phyloP scores from a whole-genome alignment of 2,329 filamentous ascomycete species.

The Cladorrhinum sp. region DNA sequence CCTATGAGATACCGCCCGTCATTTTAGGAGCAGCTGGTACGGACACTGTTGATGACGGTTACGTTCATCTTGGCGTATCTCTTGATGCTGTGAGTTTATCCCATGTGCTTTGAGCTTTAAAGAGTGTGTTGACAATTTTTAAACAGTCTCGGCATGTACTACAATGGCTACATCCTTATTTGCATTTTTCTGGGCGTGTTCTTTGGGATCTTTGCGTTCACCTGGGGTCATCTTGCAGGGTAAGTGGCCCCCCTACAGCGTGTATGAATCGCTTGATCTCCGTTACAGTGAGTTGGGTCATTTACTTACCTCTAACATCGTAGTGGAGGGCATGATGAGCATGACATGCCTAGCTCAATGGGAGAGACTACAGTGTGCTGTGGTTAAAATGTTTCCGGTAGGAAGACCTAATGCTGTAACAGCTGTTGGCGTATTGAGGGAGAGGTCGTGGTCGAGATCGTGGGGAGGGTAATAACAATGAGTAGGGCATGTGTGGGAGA shows the following conservation, averaged over 20 bases:
- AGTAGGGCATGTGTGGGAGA: too few species aligned
- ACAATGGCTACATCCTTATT: slow-evolving; percentile 1
- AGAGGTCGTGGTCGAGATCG: neutral
- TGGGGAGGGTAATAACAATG: neutral
- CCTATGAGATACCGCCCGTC: neutral
- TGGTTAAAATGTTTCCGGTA: neutral
- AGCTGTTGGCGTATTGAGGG: neutral
- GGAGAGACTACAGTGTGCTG: slow-evolving; percentile 2
- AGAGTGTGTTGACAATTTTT: neutral
- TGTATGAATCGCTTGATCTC: neutral
- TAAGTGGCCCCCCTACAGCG: neutral
- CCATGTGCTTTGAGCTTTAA: neutral
- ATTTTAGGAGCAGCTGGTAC: neutral
- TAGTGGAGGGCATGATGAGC: neutral
- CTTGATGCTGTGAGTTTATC: slow-evolving; percentile 1
- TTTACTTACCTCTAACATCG: neutral
- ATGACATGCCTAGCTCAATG: neutral
- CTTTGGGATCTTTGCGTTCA: slow-evolving; percentile 3
- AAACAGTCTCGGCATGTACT: slow-evolving; percentile 5
- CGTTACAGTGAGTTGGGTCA: neutral
- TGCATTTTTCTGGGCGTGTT: slow-evolving; percentile 7
- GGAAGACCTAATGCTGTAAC: neutral
- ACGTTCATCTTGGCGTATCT: slow-evolving; percentile 5
- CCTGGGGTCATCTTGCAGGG: neutral
- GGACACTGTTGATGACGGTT: neutral